A percentile compares a stretch with the other conserved stretches of the same genome.
Evolutionary conservation across 2,329 filamentous ascomycete species (phyloP).

Genomic region (Penicillium sp.): DNA sequence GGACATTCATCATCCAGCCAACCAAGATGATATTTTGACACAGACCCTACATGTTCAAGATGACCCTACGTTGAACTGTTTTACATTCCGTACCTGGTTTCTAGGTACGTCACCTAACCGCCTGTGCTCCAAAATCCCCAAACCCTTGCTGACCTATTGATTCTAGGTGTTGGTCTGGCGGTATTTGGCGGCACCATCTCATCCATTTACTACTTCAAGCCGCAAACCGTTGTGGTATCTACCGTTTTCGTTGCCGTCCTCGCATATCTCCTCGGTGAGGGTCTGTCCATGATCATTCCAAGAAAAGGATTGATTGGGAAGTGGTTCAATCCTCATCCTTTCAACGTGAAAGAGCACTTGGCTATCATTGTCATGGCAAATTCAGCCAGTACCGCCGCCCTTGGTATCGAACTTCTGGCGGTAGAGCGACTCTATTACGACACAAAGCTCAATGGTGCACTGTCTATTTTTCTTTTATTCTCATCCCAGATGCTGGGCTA

Average conservation of each 20-base stretch:
- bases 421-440: constrained; percentile 52
- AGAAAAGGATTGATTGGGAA: constrained; percentile 33
- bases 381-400: constrained; percentile 35
- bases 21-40: not conserved
- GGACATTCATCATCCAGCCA: not conserved
- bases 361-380: constrained; percentile 46
- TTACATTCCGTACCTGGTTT: constrained; percentile 43
- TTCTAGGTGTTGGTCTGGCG: constrained; percentile 34
- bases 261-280: constrained; percentile 45
- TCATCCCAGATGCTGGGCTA: constrained; percentile 54
- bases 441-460: constrained; percentile 39
- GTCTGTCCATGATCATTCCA: constrained; percentile 40
- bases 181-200: constrained; percentile 42
- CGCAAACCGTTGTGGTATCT: constrained; percentile 47
- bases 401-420: constrained; percentile 44
- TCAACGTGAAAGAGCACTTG: constrained; percentile 39
- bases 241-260: constrained; percentile 49
- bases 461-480: constrained; percentile 48
- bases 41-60: constrained; percentile 31
- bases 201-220: constrained; percentile 52
- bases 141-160: not conserved
- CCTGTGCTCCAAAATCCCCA: not conserved
- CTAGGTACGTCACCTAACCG: constrained; percentile 27
- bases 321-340: constrained; percentile 43
- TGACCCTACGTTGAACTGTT: constrained; percentile 35